Conservation (phyloP, 2,329 filamentous ascomycete species). For the Pyrenophora teres region DNA sequence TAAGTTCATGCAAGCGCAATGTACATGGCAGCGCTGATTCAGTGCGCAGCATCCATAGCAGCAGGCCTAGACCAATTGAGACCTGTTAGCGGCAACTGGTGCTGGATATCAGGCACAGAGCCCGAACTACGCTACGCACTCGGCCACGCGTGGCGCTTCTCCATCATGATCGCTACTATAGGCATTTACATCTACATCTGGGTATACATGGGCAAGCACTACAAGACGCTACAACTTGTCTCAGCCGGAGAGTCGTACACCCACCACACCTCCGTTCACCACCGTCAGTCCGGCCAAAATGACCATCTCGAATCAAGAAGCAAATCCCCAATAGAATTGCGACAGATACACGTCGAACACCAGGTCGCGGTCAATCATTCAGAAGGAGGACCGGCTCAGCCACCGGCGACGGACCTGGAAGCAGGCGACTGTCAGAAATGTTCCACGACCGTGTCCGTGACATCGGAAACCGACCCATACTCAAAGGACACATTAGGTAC, state of each 20-base stretch:
- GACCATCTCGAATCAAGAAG: neutral
- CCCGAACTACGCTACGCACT: conserved; percentile 7
- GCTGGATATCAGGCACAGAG: conserved; percentile 9
- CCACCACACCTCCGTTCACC: conserved; percentile 1
- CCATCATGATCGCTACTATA: conserved; percentile 7
- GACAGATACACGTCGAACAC: conserved; percentile 10
- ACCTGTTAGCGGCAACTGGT: conserved; percentile 13
- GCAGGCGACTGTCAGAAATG: neutral
- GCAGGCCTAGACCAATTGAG: conserved; percentile 1
- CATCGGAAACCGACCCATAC: neutral
- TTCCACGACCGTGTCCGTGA: neutral
- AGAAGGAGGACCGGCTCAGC: neutral
- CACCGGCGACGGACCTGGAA: neutral
- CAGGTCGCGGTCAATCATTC: conserved; percentile 3
- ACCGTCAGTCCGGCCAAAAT: neutral
- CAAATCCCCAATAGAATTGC: conserved; percentile 6
- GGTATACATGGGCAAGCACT: conserved; percentile 8
- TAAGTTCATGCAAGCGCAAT: neutral
- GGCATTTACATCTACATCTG: conserved; percentile 11
- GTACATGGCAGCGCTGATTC: neutral
- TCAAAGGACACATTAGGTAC: neutral
- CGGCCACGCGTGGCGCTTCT: conserved; percentile 7
- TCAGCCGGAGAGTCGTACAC: neutral
- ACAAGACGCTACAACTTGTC: neutral
- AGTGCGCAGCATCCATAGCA: conserved; percentile 3